phyloP scores from a whole-genome alignment of 768 basidiomycete species.

The Sporobolomyces phaffii region DNA sequence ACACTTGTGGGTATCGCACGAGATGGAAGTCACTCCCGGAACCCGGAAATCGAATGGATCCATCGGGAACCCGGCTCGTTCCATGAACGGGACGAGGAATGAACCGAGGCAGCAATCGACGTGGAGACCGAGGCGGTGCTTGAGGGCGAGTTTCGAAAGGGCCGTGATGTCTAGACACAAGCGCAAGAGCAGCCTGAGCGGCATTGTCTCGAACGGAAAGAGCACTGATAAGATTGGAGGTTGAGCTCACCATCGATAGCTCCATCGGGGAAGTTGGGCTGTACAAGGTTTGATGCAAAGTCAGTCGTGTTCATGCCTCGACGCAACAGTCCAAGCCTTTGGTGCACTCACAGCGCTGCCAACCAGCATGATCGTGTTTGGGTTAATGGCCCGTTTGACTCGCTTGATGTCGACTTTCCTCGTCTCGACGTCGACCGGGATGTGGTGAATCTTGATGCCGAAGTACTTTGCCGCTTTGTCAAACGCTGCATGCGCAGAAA shows the following conservation, averaged over 20 bases:
- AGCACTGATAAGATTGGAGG: too few species aligned
- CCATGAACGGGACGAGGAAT: conserved; percentile 89
- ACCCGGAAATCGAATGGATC: conserved; percentile 82
- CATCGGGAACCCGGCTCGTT: conserved; percentile 49
- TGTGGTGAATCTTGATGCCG: conserved; percentile 76
- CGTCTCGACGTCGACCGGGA: conserved; percentile 72
- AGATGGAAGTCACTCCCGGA: conserved; percentile 83
- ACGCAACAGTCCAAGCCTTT: too few species aligned
- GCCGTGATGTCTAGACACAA: conserved; percentile 58
- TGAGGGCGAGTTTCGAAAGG: conserved; percentile 66
- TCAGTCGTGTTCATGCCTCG: too few species aligned
- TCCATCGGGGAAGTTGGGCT: conserved; percentile 50
- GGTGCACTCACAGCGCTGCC: conserved; percentile 27
- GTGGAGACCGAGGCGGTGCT: conserved; percentile 74
- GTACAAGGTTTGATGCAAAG: neutral
- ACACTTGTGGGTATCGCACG: conserved; percentile 93
- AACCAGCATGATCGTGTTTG: conserved; percentile 38
- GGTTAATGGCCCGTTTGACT: conserved; percentile 61
- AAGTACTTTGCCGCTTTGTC: conserved; percentile 82
- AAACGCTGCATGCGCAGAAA: conserved; percentile 87
- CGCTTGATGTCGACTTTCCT: conserved; percentile 70
- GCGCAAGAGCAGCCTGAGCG: conserved; percentile 54
- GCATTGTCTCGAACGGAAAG: too few species aligned
- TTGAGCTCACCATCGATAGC: conserved; percentile 44
- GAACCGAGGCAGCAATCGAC: conserved; percentile 51